Conservation (phyloP, 2,329 filamentous ascomycete genomes). For the Aspergillus felis region DNA sequence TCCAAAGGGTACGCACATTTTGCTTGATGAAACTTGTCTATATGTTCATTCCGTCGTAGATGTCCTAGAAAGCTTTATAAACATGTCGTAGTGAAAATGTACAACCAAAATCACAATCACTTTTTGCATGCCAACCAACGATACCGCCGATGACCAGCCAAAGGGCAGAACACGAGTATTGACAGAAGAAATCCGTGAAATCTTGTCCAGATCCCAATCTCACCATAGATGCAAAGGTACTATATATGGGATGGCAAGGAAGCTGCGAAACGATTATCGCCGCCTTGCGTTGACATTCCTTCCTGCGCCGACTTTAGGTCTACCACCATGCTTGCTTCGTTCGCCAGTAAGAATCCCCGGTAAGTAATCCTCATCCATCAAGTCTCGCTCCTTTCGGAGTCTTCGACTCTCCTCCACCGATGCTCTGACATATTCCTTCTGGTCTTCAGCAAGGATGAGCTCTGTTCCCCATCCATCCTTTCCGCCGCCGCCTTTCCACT, state of each 20-base stretch:
- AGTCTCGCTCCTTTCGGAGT: constrained; percentile 63
- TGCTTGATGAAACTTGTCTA: background rate
- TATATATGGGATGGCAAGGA: background rate
- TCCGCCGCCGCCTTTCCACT: constrained; percentile 65
- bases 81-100: constrained; percentile 5
- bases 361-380: constrained; percentile 94
- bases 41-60: constrained; percentile 3
- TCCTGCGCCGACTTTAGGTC: constrained; percentile 78
- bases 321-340: constrained; percentile 60
- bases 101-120: background rate
- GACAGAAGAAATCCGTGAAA: constrained; percentile 8
- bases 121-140: background rate
- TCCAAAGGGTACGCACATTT: background rate
- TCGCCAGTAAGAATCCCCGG: constrained; percentile 81
- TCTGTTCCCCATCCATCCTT: constrained; percentile 82
- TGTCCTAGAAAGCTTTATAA: constrained; percentile 9
- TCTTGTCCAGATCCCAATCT: constrained; percentile 5
- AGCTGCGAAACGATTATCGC: constrained; percentile 26
- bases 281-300: constrained; percentile 78
- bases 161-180: constrained; percentile 2
- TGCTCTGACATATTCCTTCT: constrained; percentile 80
- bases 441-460: constrained; percentile 86
- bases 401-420: constrained; percentile 59
- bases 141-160: background rate
- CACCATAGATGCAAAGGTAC: background rate